Percentiles rank a stretch among this genome's conserved stretches.
These are phyloP conservation scores for Cnidoscolus chayamansa DNA, from an alignment of 441 rosid genomes.

Conservation along the genomic window DNA sequence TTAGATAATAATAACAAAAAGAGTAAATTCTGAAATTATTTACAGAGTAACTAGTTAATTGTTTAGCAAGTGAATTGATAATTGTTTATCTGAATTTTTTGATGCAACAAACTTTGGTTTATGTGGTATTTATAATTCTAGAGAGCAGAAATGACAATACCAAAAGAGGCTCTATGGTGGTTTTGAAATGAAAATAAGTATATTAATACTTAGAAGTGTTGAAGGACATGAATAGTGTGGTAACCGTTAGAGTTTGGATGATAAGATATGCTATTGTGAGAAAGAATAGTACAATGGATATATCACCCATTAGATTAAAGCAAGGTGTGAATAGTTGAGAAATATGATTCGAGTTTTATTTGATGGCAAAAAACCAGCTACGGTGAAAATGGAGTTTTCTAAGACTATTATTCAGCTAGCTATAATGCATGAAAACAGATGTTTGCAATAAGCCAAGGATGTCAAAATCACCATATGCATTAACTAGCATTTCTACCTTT, in stretches of 20 bases:
- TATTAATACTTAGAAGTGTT: too few relatives aligned
- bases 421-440: not conserved
- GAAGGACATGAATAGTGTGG: too few relatives aligned
- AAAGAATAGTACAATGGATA: too few relatives aligned
- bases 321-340: not conserved
- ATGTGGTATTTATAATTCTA: not conserved
- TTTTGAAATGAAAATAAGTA: not conserved
- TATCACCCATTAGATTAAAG: not conserved
- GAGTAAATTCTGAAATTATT: constrained; percentile 6
- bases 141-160: not conserved
- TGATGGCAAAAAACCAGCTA: not conserved
- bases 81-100: not conserved
- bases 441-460: not conserved
- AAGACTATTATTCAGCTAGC: not conserved
- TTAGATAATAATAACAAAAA: not conserved
- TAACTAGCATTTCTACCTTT: not conserved
- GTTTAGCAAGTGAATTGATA: not conserved
- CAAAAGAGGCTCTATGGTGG: not conserved
- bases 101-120: not conserved
- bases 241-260: too few relatives aligned
- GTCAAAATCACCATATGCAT: too few relatives aligned
- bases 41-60: not conserved
- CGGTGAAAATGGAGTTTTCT: not conserved
- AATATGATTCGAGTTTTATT: not conserved
- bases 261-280: too few relatives aligned